These are phyloP conservation scores for Casuarina glauca DNA, from an alignment of 306 rosid genomes.

Conservation along the genomic window DNA sequence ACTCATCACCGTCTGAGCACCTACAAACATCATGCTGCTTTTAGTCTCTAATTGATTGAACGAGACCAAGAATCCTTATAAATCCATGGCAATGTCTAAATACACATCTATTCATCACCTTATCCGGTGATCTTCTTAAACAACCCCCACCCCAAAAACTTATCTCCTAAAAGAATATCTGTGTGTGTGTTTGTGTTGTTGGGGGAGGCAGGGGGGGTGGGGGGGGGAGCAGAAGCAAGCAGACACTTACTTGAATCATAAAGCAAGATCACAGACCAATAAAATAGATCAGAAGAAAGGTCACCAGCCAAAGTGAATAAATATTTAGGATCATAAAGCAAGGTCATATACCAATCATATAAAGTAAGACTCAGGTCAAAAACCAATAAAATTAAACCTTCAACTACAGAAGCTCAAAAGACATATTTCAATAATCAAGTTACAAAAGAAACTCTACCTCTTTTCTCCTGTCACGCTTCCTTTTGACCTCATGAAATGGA, in stretches of 20 bases:
- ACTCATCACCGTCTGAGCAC: not conserved
- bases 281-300: not conserved
- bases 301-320: not conserved
- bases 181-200: too few species aligned
- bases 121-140: not conserved
- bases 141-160: not conserved
- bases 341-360: slow-evolving; percentile 1
- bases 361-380: slow-evolving; percentile 19
- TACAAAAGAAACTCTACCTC: slow-evolving; percentile 55
- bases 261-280: not conserved
- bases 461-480: slow-evolving; percentile 79
- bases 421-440: slow-evolving; percentile 21
- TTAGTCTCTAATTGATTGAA: not conserved
- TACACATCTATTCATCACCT: not conserved
- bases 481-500: slow-evolving; percentile 88
- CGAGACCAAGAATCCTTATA: not conserved
- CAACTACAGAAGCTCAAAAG: not conserved
- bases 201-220: not conserved
- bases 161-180: not conserved
- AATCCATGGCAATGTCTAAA: not conserved
- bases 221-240: not conserved
- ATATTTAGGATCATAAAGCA: not conserved
- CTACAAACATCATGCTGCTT: not conserved
- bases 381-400: slow-evolving; percentile 15
- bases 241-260: too few species aligned